Conservation (phyloP, 495 filamentous ascomycete genomes). For the Aspergillus ostianus region DNA sequence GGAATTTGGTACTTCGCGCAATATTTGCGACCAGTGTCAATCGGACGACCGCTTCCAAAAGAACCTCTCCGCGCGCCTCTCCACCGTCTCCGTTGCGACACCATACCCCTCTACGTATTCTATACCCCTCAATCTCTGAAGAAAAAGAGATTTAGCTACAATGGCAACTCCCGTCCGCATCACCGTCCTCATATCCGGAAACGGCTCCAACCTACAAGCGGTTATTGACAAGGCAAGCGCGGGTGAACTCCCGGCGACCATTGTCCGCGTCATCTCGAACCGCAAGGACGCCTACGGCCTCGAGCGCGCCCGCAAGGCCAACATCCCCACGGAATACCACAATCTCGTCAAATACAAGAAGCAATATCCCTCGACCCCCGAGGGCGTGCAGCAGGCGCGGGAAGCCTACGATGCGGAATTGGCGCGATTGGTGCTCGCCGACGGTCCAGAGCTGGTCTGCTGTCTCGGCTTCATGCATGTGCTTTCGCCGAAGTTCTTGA, state of each 20-base stretch:
- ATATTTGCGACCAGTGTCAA: neutral
- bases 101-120: neutral
- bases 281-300: conserved; percentile 77
- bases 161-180: conserved; percentile 43
- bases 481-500: conserved; percentile 60
- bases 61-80: neutral
- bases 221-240: conserved; percentile 71
- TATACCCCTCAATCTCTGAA: neutral
- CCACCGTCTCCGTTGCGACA: neutral
- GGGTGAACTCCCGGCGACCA: conserved; percentile 56
- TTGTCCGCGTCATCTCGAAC: conserved; percentile 81
- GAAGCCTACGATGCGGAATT: conserved; percentile 79
- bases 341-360: conserved; percentile 74
- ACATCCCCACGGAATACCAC: conserved; percentile 81
- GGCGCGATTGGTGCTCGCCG: conserved; percentile 65
- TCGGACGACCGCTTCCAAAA: neutral
- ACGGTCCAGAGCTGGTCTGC: conserved; percentile 69
- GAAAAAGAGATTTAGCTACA: conserved; percentile 6
- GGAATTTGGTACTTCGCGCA: neutral
- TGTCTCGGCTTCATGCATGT: conserved; percentile 57
- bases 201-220: conserved; percentile 86
- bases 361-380: conserved; percentile 41
- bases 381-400: conserved; percentile 52
- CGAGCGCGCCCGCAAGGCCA: conserved; percentile 63
- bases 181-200: conserved; percentile 73